Evolutionary conservation across 1,284 basidiomycete genomes (phyloP).

Genomic region (Retiboletus fuscus): DNA sequence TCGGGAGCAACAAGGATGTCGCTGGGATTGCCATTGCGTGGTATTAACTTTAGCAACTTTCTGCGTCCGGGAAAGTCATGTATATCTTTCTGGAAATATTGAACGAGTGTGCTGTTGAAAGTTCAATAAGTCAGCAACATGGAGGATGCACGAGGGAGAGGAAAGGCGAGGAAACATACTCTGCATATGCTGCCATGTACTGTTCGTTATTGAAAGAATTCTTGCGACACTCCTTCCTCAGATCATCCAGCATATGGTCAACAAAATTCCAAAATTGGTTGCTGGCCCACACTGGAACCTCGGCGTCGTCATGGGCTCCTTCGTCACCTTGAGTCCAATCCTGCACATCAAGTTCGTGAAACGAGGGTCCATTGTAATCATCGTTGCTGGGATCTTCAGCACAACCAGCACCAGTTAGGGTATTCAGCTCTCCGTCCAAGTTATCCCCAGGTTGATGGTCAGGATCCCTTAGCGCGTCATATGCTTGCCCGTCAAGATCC

Average conservation of each 20-base stretch:
- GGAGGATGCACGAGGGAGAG: background rate
- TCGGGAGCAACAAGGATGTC: background rate
- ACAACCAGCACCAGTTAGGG: background rate
- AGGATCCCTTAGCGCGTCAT: background rate
- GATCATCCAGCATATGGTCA: background rate
- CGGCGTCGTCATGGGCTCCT: too few relatives aligned
- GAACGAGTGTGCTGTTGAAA: background rate
- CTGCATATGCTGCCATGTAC: background rate
- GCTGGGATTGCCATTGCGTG: background rate
- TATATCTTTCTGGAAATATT: background rate
- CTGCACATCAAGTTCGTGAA: background rate
- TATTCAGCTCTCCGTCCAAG: background rate
- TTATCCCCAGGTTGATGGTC: background rate
- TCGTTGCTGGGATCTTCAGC: background rate
- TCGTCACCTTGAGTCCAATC: background rate
- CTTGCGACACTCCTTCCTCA: background rate
- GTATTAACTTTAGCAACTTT: background rate
- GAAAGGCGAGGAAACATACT: background rate
- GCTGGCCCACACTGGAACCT: background rate
- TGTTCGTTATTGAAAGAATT: background rate
- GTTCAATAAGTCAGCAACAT: background rate
- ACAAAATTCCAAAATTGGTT: background rate
- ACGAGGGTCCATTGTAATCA: background rate
- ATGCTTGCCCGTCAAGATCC: background rate
- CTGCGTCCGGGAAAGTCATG: background rate